Evolutionary conservation across 2,329 filamentous ascomycete species (phyloP), one percentile per base, ranked within the genome.

Genomic region (Fusarium domesticum): DNA sequence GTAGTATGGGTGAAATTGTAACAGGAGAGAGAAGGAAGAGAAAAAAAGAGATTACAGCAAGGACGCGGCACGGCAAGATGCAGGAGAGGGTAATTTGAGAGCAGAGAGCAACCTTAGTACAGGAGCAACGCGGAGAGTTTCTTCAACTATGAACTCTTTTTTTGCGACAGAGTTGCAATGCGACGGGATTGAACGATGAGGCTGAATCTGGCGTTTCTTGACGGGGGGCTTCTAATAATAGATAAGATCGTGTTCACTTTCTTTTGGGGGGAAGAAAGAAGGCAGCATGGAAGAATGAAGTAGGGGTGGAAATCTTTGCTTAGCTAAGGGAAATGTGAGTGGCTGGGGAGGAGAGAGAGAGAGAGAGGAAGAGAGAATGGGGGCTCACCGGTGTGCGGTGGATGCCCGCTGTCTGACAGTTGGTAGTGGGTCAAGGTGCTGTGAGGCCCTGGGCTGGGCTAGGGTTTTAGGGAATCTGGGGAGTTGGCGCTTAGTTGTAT

Each of bases 151-250:
- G n/a, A n/a, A n/a, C n/a, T n/a, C n/a, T n/a, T n/a, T n/a, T n/a
- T n/a, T n/a, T n/a, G n/a, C n/a, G n/a, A n/a, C n/a, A n/a, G n/a
- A n/a, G n/a, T n/a, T 28, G 20, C 20, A 6, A 23, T 23, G 23
- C 23, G 7, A 28, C 23, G 10, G 23, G 23, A 12, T n/a, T 31
- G 45, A 58, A 56, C 48, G 37, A 60, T 60, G 58, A 57, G 58
- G 58, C 58, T 60, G 58, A 59, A 60, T 60, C 57, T 60, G 57
- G 57, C 55, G 56, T 57, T 46, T 53, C 48, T 42, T 33, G 37
- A 45, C 48, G 39, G 54, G 54, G 54, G 51, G 57, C 46, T 60
- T 60, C 58, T 60, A 60, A 60, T 60, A 60, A 60, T 60, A 60
- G 58, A 60, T 48, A 41, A n/a, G 57, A 60, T 60, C 57, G 57